phyloP scores from a whole-genome alignment of 202 grass and related monocot species.

The Panicum virgatum region DNA sequence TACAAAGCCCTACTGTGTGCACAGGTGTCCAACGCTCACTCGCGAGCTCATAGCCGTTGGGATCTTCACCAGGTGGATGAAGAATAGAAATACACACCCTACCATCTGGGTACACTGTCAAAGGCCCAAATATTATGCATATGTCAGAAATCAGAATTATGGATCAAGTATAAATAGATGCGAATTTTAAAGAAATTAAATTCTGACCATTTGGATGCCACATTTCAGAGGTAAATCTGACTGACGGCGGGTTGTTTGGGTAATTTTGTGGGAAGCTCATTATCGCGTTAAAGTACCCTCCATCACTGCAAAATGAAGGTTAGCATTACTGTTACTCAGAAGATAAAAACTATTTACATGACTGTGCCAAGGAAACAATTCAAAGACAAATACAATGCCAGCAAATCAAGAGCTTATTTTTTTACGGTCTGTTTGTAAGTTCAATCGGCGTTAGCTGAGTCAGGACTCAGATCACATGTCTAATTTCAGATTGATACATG shows the following conservation, averaged over 20 bases:
- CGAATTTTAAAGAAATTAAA: neutral
- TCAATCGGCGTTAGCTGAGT: neutral
- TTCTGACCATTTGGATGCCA: constrained; percentile 96
- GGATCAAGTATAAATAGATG: constrained; percentile 28
- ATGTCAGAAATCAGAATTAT: constrained; percentile 35
- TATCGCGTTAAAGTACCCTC: constrained; percentile 98
- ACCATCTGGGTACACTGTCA: constrained; percentile 85
- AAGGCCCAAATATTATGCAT: constrained; percentile 24
- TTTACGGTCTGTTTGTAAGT: neutral
- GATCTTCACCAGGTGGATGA: constrained; percentile 97
- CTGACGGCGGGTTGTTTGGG: constrained; percentile 90
- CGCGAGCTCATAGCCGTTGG: constrained; percentile 92
- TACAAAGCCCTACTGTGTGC: constrained; percentile 67
- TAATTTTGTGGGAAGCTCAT: constrained; percentile 97
- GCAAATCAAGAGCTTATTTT: neutral
- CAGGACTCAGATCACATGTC: neutral
- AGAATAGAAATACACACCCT: constrained; percentile 99
- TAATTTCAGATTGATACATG: constrained; percentile 6
- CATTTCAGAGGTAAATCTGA: constrained; percentile 98
- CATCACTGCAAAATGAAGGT: constrained; percentile 63
- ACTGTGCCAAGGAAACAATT: neutral
- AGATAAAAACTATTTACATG: neutral
- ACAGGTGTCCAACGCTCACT: constrained; percentile 99
- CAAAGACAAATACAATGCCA: neutral
- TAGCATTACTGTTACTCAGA: constrained; percentile 1